Conservation (phyloP, 2,329 filamentous ascomycete genomes). For the Penicillium glabrum region DNA sequence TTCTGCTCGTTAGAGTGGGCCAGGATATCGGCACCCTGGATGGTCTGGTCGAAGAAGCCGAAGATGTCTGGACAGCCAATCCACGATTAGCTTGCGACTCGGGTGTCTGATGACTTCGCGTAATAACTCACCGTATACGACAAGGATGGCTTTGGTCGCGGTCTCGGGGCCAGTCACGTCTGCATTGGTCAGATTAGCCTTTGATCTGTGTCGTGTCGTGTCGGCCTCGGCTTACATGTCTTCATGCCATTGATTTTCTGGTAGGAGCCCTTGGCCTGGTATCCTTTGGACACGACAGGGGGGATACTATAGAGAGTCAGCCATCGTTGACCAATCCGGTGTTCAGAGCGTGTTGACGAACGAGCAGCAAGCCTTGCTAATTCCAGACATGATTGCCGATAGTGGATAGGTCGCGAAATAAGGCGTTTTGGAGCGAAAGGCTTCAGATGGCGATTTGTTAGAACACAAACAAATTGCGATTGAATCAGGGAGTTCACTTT, state of each 20-base stretch:
- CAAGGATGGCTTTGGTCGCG: slow-evolving; percentile 58
- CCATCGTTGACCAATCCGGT: not conserved
- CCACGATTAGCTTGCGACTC: not conserved
- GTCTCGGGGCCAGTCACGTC: slow-evolving; percentile 58
- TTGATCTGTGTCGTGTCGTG: not conserved
- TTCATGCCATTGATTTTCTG: slow-evolving; percentile 61
- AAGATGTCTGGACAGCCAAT: slow-evolving; percentile 53
- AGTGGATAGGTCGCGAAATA: slow-evolving; percentile 20
- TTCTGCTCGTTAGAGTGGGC: slow-evolving; percentile 60
- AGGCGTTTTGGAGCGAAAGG: not conserved
- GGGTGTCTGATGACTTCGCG: not conserved
- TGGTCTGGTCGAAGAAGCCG: slow-evolving; percentile 62
- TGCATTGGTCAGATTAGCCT: slow-evolving; percentile 21
- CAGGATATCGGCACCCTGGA: slow-evolving; percentile 65
- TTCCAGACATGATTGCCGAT: slow-evolving; percentile 36
- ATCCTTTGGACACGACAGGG: slow-evolving; percentile 45
- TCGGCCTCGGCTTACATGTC: slow-evolving; percentile 48
- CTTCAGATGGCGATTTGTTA: not conserved
- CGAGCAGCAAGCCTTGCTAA: slow-evolving; percentile 49
- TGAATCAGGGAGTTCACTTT: not conserved
- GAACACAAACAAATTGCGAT: not conserved
- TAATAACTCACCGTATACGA: slow-evolving; percentile 49
- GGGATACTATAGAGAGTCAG: slow-evolving; percentile 35
- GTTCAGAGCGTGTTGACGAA: slow-evolving; percentile 21
- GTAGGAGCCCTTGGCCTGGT: slow-evolving; percentile 59